Evolutionary conservation across 495 filamentous ascomycete genomes (phyloP), one percentile per base, ranked within the genome.

Genomic region (Neurospora sp.): DNA sequence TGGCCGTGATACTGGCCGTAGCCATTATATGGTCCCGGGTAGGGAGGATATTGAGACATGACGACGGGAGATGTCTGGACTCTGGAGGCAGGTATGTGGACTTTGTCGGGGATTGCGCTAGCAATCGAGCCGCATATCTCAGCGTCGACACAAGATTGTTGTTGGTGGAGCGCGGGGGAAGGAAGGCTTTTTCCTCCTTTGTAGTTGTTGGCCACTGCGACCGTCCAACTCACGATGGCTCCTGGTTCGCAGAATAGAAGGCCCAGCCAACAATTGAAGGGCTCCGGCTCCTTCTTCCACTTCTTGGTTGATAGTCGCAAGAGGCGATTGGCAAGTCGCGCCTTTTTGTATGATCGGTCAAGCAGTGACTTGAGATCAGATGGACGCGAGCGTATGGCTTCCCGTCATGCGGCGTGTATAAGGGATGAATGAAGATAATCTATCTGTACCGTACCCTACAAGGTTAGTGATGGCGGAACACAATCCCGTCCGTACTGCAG

Each of bases 1-100:
- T 82, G 80, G 48, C 75, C 79, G 8, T 72, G 75, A 71, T 81
- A 78, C 17, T 78, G 78, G 78, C 81, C 78, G 42, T 83, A 81
- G 40, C 79, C 75, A 69, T 80, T 75, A 2, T 76, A 77, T 24
- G 78, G 77, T 72, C 72, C 43, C 10, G 74, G 75, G 73, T 80
- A 66, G 54, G 54, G 54, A 66, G 54, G 54, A 34, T 66, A 80
- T 70, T 83, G 79, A 19, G 83, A 79, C 84, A 86, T 86, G 69
- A 37, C 74, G 69, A 71, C 11, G 4, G 4, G 24, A 34, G 43
- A 31, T n/a, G 8, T 62, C 48, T 70, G 38, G 62, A 73, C 5
- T 62, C 48, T 70, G 38, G 62, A 73, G 48, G 38, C 37, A 21
- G 34, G 42, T 76, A 77, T 79, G 13, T 76, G 71, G 71, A 73